Conservation (phyloP, 192 early-diverging fungal species). For the Coemansia sp. region DNA sequence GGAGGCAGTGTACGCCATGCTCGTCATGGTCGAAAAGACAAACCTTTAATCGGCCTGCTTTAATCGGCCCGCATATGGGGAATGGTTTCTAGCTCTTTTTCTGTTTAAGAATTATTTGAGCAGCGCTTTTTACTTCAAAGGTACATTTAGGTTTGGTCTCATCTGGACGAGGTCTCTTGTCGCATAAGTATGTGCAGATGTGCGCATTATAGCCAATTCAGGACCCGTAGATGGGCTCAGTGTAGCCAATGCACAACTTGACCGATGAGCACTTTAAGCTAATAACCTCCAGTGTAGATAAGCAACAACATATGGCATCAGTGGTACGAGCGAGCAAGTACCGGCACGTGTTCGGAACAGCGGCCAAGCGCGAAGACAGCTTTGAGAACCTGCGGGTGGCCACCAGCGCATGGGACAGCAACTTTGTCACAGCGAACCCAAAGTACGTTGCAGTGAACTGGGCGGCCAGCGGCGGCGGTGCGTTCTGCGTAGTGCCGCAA, state of each 20-base stretch:
- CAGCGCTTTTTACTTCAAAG: background rate
- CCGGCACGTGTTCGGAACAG: conserved; percentile 93
- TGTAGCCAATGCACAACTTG: too few species aligned
- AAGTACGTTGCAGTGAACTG: conserved; percentile 78
- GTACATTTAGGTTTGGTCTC: too few species aligned
- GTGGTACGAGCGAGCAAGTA: conserved; percentile 83
- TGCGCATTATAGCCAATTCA: too few species aligned
- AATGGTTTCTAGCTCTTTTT: background rate
- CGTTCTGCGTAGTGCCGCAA: conserved; percentile 91
- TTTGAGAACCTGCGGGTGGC: conserved; percentile 93
- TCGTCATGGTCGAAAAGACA: conserved; percentile 47
- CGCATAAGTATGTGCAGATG: too few species aligned
- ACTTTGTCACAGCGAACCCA: conserved; percentile 92
- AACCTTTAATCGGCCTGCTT: background rate
- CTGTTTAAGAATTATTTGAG: background rate
- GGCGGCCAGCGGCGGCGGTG: conserved; percentile 85
- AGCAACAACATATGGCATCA: conserved; percentile 58
- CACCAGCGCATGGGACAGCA: conserved; percentile 95
- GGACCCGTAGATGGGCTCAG: too few species aligned
- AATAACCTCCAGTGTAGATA: background rate
- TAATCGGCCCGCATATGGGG: too few species aligned
- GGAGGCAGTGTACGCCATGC: conserved; percentile 53
- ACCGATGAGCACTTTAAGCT: background rate
- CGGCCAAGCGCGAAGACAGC: conserved; percentile 82
- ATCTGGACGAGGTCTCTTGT: too few species aligned